Base-by-base conservation (phyloP, 768 basidiomycete species). In the Lentinula sp. region DNA sequence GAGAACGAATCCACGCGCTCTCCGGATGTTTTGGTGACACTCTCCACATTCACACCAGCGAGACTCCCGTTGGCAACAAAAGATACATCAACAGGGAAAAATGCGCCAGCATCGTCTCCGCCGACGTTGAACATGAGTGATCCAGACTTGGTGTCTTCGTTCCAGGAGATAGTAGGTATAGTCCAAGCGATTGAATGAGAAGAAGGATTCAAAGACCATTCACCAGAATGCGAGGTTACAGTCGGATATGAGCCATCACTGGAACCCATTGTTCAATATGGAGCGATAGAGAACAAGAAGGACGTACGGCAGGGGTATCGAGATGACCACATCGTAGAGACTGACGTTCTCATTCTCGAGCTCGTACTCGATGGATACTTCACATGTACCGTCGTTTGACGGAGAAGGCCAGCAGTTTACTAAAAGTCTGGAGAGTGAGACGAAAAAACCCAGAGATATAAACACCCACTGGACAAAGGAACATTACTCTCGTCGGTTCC, bases 321-420 rank as follows among this genome's bases (percentile, higher is more conserved):
- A 88, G 63, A 98, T 93, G 64, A 85, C 80, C 23, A 95, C 84
- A 70, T 98, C 92, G 71, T 91, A 85, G 2, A 98, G 79, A 0
- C 85, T 84, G 58, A 98, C 75, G 52, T 81, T 81, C 64, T 90
- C 82, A 64, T 93, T 91, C 70, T 96, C 94, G 50, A 98, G 88
- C 71, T 98, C 95, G 70, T 97, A 98, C 74, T 98, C 97, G 64
- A 98, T 92, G 73, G 91, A 95, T 62, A 98, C 92, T 64, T 96
- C 94, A 66, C 88, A 91, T 1, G 88, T 89, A n/a, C 94, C 94
- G 63, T 93, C 90, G 66, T 92, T 93, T 42, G 91, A 87, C 6
- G 92, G 90, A 12, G 93, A 88, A 12, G 95, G 97, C 95, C 95
- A 98, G 74, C 93, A 95, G 70, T 93, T 99, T 72, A 99, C 95